Base-by-base conservation (phyloP, 2,329 filamentous ascomycete genomes). In the Pseudophaeomoniella oleicola region DNA sequence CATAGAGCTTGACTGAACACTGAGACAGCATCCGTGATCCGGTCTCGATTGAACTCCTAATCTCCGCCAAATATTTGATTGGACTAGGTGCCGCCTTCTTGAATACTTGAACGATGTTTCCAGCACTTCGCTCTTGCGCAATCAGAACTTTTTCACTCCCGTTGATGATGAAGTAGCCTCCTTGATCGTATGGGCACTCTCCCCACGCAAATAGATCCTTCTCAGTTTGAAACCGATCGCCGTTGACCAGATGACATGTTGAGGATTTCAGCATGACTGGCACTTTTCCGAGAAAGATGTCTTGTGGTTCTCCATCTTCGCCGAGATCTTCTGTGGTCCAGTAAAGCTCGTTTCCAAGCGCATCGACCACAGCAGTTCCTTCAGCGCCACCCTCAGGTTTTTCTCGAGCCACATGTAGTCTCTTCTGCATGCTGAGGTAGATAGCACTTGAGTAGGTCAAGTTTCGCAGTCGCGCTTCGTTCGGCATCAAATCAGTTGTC, bases 141-240 rank as follows among this genome's bases (percentile, higher is more conserved):
- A 98, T 98, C 48, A 98, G 65, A 15, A 98, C 90, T 69, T 98
- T 98, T 56, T 98, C 90, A 59, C 84, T 93, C 31, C 90, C 90
- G 63, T 98, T 98, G 69, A 98, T 98, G 50, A 98, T 85, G 54
- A 98, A 98, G 61, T 98, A 98, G 46, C 90, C 90, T 47, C 90
- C 90, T 54, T 94, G 90, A 53, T 98, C 90, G 58, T 94, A 98
- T 1, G 90, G 90, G 48, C 90, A 98, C 61, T 98, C 90, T 54
- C 94, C 94, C 58, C 92, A 78, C 33, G 82, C 71, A 56, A 93
- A 96, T 2, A 98, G 69, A 35, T 83, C 80, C 37, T 90, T 79
- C 45, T 96, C 88, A 34, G 75, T 74, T 16, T 43, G 38, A 17
- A 50, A 48, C 15, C 36, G 43, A 9, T 45, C 46, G 53, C 92